Percentiles rank a stretch among this genome's conserved stretches.
phyloP scores from a whole-genome alignment of 805 yeast species.

The Komagataella pastoris region DNA sequence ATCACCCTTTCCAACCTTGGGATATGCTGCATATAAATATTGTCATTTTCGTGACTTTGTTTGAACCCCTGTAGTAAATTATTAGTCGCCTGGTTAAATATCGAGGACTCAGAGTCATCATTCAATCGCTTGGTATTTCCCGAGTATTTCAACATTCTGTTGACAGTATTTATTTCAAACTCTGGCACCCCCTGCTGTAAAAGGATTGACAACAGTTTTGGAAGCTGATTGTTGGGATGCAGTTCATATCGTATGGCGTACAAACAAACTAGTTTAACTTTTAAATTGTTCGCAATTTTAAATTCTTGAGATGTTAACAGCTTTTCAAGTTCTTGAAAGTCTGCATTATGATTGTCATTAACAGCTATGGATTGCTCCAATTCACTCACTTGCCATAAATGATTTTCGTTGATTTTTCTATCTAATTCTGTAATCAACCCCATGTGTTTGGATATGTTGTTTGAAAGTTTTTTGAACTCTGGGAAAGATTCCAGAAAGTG shows the following conservation, averaged over 20 bases:
- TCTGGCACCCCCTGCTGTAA: constrained; percentile 19
- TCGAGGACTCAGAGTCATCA: constrained; percentile 17
- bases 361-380: constrained; percentile 78
- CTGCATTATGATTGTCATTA: constrained; percentile 38
- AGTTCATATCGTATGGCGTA: constrained; percentile 63
- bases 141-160: constrained; percentile 28
- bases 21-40: constrained; percentile 82
- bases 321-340: constrained; percentile 41
- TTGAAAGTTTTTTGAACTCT: constrained; percentile 77
- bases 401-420: constrained; percentile 44
- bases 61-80: constrained; percentile 20
- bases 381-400: constrained; percentile 80
- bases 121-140: constrained; percentile 29
- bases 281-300: constrained; percentile 27
- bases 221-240: constrained; percentile 29
- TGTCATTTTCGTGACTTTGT: constrained; percentile 32
- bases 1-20: constrained; percentile 52
- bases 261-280: constrained; percentile 59
- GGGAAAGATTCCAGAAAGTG: constrained; percentile 87
- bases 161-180: constrained; percentile 28
- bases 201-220: constrained; percentile 23
- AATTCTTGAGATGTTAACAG: constrained; percentile 24
- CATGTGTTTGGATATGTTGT: constrained; percentile 87
- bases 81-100: constrained; percentile 11
- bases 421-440: constrained; percentile 81